phyloP scores from a whole-genome alignment of 1,284 basidiomycete genomes.

The Inonotus hispidus region DNA sequence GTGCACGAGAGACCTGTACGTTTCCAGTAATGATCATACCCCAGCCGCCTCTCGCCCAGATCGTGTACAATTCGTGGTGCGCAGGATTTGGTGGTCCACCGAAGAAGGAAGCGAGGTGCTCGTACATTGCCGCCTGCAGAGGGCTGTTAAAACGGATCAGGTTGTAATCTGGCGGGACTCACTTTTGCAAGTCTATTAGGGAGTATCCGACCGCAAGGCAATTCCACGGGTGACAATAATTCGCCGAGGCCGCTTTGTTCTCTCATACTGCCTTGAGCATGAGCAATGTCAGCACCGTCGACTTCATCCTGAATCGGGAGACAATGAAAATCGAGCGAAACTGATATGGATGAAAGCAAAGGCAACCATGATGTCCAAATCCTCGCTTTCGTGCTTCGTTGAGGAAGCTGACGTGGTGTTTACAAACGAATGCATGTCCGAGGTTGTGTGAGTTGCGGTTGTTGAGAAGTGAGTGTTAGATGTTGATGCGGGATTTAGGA shows the following conservation, averaged over 20 bases:
- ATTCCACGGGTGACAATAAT: slow-evolving; percentile 37
- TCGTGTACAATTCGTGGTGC: slow-evolving; percentile 65
- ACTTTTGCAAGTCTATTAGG: slow-evolving; percentile 46
- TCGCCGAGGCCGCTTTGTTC: background rate
- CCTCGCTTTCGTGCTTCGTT: background rate
- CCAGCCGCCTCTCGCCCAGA: slow-evolving; percentile 79
- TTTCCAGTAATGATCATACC: slow-evolving; percentile 92
- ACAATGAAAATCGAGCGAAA: background rate
- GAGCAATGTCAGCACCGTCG: background rate
- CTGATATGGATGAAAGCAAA: background rate
- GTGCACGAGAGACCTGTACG: slow-evolving; percentile 66
- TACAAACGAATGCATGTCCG: no score
- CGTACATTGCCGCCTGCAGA: slow-evolving; percentile 75
- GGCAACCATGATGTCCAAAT: background rate
- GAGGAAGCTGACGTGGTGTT: no score
- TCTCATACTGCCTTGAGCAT: no score
- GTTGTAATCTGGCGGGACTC: background rate
- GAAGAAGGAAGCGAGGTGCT: slow-evolving; percentile 62
- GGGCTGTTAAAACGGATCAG: background rate
- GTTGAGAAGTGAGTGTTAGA: no score
- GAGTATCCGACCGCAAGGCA: slow-evolving; percentile 48
- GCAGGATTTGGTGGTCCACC: slow-evolving; percentile 70
- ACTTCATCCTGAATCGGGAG: background rate
- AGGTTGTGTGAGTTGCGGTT: no score
- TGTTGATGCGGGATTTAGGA: no score